phyloP scores from a whole-genome alignment of 768 basidiomycete genomes.

The Leucosporidium creatinivorum region DNA sequence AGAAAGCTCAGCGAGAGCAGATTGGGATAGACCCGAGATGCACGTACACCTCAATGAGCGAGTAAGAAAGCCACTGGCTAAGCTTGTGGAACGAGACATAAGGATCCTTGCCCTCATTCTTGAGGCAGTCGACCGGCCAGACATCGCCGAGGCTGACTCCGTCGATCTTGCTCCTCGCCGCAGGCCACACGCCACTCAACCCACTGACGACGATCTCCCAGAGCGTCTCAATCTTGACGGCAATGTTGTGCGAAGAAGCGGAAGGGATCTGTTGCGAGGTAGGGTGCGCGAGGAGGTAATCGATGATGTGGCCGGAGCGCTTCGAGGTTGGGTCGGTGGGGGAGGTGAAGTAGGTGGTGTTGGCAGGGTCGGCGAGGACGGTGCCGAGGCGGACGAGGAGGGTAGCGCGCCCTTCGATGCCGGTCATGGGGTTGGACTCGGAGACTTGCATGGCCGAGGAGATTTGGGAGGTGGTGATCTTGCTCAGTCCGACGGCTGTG shows the following conservation, averaged over 20 bases:
- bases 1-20: not conserved
- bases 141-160: conserved; percentile 79
- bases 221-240: conserved; percentile 63
- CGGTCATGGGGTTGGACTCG: conserved; percentile 71
- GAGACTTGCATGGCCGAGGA: conserved; percentile 72
- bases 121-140: conserved; percentile 67
- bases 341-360: conserved; percentile 55
- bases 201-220: conserved; percentile 79
- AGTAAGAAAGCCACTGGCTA: conserved; percentile 85
- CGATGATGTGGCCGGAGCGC: conserved; percentile 33
- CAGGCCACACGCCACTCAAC: conserved; percentile 81
- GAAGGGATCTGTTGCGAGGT: conserved; percentile 26
- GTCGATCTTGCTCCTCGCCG: conserved; percentile 55
- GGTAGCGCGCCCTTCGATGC: conserved; percentile 73
- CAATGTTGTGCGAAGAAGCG: conserved; percentile 19
- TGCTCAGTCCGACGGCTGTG: conserved; percentile 62
- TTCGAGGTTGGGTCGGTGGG: conserved; percentile 6
- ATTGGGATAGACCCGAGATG: too few species aligned
- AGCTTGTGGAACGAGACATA: conserved; percentile 95
- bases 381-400: conserved; percentile 65
- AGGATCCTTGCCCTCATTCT: conserved; percentile 48
- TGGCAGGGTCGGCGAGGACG: conserved; percentile 54
- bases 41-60: conserved; percentile 47
- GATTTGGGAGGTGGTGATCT: conserved; percentile 56
- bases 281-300: conserved; percentile 36